Evolutionary conservation across 257 asterid species (phyloP), one percentile per base, ranked within the genome.

Genomic region (Fraxinus cuspidata): DNA sequence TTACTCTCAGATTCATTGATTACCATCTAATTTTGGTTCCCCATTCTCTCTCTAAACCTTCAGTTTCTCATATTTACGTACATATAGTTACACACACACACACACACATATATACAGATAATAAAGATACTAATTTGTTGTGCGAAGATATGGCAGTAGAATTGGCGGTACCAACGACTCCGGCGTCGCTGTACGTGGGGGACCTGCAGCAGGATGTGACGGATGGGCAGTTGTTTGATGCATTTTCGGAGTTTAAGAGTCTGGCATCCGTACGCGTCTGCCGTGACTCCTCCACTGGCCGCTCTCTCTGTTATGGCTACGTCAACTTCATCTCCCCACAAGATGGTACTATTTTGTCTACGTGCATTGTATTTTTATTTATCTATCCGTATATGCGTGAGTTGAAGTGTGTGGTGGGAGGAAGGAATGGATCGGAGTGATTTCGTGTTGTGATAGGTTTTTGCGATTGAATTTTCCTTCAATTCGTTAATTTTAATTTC

Each of bases 281-380:
- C 81, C 87, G 89, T 25, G 92, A 88, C 29, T 83, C 86, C 35
- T 44, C 90, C 28, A 83, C 90, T 13, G 83, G 85, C 32, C 89
- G 88, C 29, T 87, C 92, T 2, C 87, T 88, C 74, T 78, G 89
- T 75, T 88, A 88, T 47, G 92, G 89, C 56, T 88, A 88, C 77
- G 91, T 85, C 79, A 88, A 88, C 79, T 85, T 85, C 65, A 8
- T 74, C 58, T 74, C 88, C 31, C 90, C 84, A 47, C 81, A 86
- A 35, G 92, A 88, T 35, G 92, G 92, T 88, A 80, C 8, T 8
- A 5, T 51, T 0, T 76, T 16, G 66, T 4, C 25, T 25, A 25
- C 25, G 29, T 4, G 25, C 37, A 34, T 72, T 69, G 47, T 35
- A 13, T 18, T 63, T 67, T 29, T 60, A 35, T 21, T 21, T 69